Conservation (phyloP, 805 yeast species). For the Teunomyces kruisii region DNA sequence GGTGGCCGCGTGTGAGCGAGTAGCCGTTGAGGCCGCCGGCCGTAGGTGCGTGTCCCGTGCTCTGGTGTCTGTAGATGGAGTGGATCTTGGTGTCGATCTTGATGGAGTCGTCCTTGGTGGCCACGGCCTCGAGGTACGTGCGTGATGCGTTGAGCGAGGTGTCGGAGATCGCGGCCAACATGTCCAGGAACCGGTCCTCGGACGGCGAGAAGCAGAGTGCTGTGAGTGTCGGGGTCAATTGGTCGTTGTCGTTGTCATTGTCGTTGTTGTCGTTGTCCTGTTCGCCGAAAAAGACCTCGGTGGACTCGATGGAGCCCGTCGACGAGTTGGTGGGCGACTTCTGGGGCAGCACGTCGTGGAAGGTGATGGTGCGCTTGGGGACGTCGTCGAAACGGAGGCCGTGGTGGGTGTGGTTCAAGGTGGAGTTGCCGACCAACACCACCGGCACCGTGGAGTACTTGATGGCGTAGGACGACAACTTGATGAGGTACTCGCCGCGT, state of each 20-base stretch:
- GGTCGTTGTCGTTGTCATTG: not conserved
- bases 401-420: constrained; percentile 4
- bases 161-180: constrained; percentile 26
- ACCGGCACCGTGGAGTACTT: constrained; percentile 42
- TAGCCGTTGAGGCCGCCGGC: constrained; percentile 6
- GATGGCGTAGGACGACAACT: constrained; percentile 36
- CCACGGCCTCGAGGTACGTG: constrained; percentile 22
- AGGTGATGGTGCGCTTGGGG: not conserved
- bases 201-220: not conserved
- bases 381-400: not conserved
- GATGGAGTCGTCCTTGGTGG: constrained; percentile 19
- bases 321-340: constrained; percentile 1
- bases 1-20: constrained; percentile 8
- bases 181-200: constrained; percentile 16
- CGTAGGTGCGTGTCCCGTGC: constrained; percentile 10
- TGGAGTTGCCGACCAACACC: constrained; percentile 33
- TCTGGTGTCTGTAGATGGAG: constrained; percentile 32
- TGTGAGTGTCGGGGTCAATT: not conserved
- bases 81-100: constrained; percentile 33
- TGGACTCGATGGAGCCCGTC: constrained; percentile 6
- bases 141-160: constrained; percentile 27
- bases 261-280: too few relatives aligned
- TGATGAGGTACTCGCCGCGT: constrained; percentile 30
- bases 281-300: constrained; percentile 5
- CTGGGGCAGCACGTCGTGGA: not conserved